Conservation (phyloP, 2,329 filamentous ascomycete genomes). For the Didymella sp. region DNA sequence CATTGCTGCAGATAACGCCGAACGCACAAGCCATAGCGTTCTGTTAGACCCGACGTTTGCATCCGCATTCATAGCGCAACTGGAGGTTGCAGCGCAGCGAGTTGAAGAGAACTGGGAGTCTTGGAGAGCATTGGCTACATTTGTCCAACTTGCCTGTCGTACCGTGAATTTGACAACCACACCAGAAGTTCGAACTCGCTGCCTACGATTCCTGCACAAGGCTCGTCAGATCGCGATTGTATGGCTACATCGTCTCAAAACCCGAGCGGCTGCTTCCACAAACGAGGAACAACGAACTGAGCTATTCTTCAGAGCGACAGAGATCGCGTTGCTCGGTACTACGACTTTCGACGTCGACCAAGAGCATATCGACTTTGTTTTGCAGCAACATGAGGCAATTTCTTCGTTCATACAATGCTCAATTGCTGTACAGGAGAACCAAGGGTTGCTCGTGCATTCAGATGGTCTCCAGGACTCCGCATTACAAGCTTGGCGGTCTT, state of each 20-base stretch:
- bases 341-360: slow-evolving; percentile 57
- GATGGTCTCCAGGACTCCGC: slow-evolving; percentile 11
- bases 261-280: slow-evolving; percentile 28
- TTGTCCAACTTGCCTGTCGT: slow-evolving; percentile 53
- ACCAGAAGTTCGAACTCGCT: slow-evolving; percentile 25
- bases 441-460: slow-evolving; percentile 1
- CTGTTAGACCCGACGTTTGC: slow-evolving; percentile 48
- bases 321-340: slow-evolving; percentile 54
- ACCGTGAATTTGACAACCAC: slow-evolving; percentile 52
- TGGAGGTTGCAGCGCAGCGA: slow-evolving; percentile 22
- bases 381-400: slow-evolving; percentile 30
- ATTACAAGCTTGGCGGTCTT: slow-evolving; percentile 25
- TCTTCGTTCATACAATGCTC: slow-evolving; percentile 31
- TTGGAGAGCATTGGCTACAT: slow-evolving; percentile 49
- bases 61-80: slow-evolving; percentile 20
- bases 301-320: slow-evolving; percentile 46
- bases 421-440: slow-evolving; percentile 32
- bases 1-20: slow-evolving; percentile 25
- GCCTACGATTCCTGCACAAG: slow-evolving; percentile 42
- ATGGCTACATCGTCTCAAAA: slow-evolving; percentile 52
- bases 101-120: slow-evolving; percentile 48
- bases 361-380: slow-evolving; percentile 32
- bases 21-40: slow-evolving; percentile 49
- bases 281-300: slow-evolving; percentile 38
- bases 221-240: slow-evolving; percentile 46